Evolutionary conservation across 176 grass and related monocot genomes (phyloP), one percentile per base, ranked within the genome.

Genomic region (Juncus effusus): DNA sequence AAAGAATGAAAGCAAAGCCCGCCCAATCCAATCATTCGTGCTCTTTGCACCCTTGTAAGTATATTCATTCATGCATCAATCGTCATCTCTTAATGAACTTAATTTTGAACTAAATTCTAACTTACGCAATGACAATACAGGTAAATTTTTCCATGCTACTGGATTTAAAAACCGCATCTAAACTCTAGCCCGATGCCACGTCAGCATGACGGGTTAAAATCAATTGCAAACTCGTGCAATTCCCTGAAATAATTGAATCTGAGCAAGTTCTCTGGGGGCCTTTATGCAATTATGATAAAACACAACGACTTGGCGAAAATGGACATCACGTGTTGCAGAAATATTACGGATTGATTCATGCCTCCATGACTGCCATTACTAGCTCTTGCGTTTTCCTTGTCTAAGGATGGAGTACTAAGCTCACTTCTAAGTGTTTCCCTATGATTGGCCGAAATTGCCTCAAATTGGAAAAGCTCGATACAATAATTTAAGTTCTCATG

Each of bases 391-490:
- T 75, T 50, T 92, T 80, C 16, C 88, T 97, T 13, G 7, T 75
- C 83, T 97, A 35, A 89, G 80, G 74, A 89, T 97, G 88, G 88
- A 97, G 93, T 77, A 38, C 44, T 9, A 64, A 60, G 67, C 67
- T 97, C 60, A 84, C 85, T 47, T 82, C 71, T 51, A 51, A 77
- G 40, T 82, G 85, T n/a, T 78, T 97, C 40, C 56, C 73, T 37
- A 51, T 97, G 49, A 92, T 97, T 15, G 88, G 88, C 54, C 77
- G 53, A 47, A 72, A 16, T 1, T 92, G 85, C 77, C 55, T 2
- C 50, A 73, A 74, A 13, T 56, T 97, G 72, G 82, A 92, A 72
- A 82, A 92, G 49, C 42, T 92, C 51, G 85, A 97, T 51, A 28
- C 19, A 28, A 28, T 1, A 28, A 28, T 28, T 28, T 28, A 28